A percentile compares a stretch with the other conserved stretches of the same genome.
Conservation (phyloP, 352 stramenopile genomes). For the Globisporangium megalacanthum region DNA sequence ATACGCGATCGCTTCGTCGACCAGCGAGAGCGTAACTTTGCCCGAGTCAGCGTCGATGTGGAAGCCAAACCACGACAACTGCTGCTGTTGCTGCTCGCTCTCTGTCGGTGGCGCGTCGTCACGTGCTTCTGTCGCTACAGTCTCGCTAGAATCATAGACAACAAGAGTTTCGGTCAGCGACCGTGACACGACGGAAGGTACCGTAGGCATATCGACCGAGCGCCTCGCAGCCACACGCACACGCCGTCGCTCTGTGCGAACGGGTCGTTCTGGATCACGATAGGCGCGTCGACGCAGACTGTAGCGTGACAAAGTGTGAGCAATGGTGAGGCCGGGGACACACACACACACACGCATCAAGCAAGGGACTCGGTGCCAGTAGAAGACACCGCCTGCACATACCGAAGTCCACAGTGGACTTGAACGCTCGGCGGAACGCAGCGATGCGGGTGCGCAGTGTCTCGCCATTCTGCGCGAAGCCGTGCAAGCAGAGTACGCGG, state of each 20-base stretch:
- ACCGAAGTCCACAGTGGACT: slow-evolving; percentile 81
- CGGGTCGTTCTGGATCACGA: slow-evolving; percentile 66
- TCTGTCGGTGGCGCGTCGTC: slow-evolving; percentile 26
- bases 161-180: neutral
- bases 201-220: too few species aligned
- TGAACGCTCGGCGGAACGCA: slow-evolving; percentile 64
- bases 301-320: slow-evolving; percentile 1
- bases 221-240: neutral
- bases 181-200: neutral
- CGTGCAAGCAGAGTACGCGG: slow-evolving; percentile 81
- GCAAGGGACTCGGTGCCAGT: neutral
- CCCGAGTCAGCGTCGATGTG: slow-evolving; percentile 35
- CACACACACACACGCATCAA: neutral
- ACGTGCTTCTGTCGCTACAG: neutral
- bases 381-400: slow-evolving; percentile 7
- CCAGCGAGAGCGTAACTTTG: slow-evolving; percentile 31
- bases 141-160: neutral
- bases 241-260: slow-evolving; percentile 32
- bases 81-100: slow-evolving; percentile 18
- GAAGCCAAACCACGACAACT: slow-evolving; percentile 79
- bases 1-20: slow-evolving; percentile 69
- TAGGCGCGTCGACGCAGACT: slow-evolving; percentile 78
- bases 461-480: slow-evolving; percentile 70
- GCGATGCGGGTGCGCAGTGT: slow-evolving; percentile 74
- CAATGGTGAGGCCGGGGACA: neutral